Conservation (phyloP, 257 asterid species). For the Solanum chaucha region DNA sequence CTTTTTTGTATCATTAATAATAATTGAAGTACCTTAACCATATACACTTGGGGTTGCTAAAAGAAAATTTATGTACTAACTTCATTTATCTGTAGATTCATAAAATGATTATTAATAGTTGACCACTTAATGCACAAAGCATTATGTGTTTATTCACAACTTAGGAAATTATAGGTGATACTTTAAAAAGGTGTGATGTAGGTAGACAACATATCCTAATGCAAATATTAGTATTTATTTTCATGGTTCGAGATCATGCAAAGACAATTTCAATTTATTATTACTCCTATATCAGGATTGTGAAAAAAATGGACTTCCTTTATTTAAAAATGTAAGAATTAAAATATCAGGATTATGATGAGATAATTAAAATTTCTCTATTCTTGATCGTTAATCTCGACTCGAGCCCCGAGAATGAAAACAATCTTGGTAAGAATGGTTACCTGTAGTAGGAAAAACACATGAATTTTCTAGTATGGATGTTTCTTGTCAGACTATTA, state of each 20-base stretch:
- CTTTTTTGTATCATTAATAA: neutral
- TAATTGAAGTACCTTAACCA: neutral
- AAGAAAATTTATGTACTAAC: neutral
- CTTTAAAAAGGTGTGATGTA: neutral
- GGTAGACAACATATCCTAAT: too few relatives aligned
- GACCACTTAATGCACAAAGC: neutral
- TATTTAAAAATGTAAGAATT: neutral
- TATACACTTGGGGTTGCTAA: neutral
- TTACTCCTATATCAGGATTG: too few relatives aligned
- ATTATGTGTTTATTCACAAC: too few relatives aligned
- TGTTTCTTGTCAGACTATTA: neutral
- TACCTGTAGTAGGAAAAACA: neutral
- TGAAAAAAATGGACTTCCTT: neutral
- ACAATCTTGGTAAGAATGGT: neutral
- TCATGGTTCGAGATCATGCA: neutral
- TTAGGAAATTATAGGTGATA: too few relatives aligned
- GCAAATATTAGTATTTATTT: too few relatives aligned
- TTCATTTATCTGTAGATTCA: neutral
- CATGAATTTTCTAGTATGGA: neutral
- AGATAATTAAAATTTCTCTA: neutral
- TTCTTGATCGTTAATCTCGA: neutral
- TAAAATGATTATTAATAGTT: neutral
- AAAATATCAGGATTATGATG: neutral
- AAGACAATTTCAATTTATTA: too few relatives aligned
- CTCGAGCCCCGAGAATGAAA: neutral